A percentile compares a stretch with the other conserved stretches of the same genome.
Conservation (phyloP, 2,329 filamentous ascomycete species). For the Alternaria angustiovoidea region DNA sequence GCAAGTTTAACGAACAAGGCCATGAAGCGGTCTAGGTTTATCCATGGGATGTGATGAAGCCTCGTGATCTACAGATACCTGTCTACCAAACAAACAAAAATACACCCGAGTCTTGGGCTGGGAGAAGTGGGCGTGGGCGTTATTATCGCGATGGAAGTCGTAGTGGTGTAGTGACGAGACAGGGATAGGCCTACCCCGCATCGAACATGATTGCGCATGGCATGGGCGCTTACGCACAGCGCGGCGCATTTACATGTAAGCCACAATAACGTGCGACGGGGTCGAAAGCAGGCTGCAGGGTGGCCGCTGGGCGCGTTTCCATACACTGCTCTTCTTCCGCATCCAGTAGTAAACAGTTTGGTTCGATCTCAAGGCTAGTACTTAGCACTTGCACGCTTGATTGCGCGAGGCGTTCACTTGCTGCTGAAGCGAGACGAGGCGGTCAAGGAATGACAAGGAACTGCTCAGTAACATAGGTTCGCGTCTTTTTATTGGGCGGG, state of each 20-base stretch:
- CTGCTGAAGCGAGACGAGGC: conserved; percentile 1
- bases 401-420: too few relatives aligned
- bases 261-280: conserved; percentile 16
- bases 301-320: neutral
- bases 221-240: conserved; percentile 18
- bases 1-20: neutral
- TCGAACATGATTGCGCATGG: neutral
- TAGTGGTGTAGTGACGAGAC: neutral
- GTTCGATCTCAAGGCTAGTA: neutral
- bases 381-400: too few relatives aligned
- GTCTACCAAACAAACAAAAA: neutral
- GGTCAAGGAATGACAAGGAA: neutral
- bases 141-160: neutral
- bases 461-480: too few relatives aligned
- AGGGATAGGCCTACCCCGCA: conserved; percentile 4
- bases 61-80: neutral
- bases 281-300: neutral
- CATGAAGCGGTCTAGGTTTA: neutral
- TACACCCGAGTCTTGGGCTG: neutral
- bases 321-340: too few relatives aligned
- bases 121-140: neutral
- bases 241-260: neutral
- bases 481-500: neutral
- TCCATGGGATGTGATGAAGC: neutral
- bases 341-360: neutral